A percentile compares a stretch with the other conserved stretches of the same genome.
These are phyloP conservation scores for Zoysia matrella DNA, from an alignment of 202 grass and related monocot genomes.

Conservation along the genomic window DNA sequence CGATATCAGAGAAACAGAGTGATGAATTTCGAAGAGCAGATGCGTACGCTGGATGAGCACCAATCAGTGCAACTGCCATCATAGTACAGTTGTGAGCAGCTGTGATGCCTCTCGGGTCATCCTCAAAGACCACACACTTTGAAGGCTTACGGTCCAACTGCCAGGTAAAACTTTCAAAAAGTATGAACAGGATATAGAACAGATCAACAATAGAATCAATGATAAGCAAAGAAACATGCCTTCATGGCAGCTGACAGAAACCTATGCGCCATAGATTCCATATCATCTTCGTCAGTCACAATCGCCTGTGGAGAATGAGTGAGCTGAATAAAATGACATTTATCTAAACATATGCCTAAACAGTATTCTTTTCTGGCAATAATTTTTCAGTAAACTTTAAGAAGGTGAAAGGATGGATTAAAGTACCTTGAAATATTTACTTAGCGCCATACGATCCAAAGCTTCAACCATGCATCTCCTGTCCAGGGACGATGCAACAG, in stretches of 20 bases:
- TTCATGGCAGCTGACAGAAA: conserved; percentile 96
- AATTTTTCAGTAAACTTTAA: conserved; percentile 23
- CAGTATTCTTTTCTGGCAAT: neutral
- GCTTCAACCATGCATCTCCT: conserved; percentile 82
- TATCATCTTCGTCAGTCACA: conserved; percentile 92
- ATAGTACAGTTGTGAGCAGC: conserved; percentile 98
- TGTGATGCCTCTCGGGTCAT: conserved; percentile 83
- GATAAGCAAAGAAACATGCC: conserved; percentile 37
- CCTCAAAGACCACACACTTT: conserved; percentile 96
- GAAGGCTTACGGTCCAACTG: conserved; percentile 96
- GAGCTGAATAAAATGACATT: neutral
- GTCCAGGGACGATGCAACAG: conserved; percentile 83
- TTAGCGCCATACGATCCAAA: conserved; percentile 76
- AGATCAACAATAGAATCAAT: conserved; percentile 2
- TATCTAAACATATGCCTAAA: neutral
- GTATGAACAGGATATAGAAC: neutral
- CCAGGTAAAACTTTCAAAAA: conserved; percentile 8
- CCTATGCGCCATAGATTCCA: conserved; percentile 97
- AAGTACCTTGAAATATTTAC: conserved; percentile 92
- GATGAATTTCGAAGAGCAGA: neutral
- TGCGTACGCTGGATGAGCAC: conserved; percentile 88
- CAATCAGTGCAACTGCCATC: conserved; percentile 92
- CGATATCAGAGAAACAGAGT: conserved; percentile 15
- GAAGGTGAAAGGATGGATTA: conserved; percentile 24
- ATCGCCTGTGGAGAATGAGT: conserved; percentile 58